Base-by-base conservation (phyloP, 306 rosid species). In the Lathyrus oleraceus region DNA sequence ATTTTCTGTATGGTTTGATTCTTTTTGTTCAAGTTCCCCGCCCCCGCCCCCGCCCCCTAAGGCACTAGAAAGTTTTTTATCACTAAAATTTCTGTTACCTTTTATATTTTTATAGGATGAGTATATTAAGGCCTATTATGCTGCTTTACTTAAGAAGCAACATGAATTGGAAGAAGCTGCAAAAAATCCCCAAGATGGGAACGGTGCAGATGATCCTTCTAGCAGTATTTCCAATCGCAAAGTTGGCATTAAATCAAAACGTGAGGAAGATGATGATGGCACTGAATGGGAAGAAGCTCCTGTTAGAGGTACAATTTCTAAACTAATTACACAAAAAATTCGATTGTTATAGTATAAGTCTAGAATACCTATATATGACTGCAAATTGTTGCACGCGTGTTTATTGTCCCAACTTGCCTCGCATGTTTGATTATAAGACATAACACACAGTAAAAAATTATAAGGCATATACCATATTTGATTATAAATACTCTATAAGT, bases 251-350 rank as follows among this genome's bases (percentile, higher is more conserved):
- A 90, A 92, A 85, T 73, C 89, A n/a, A 89, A 88, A 82, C 88
- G 88, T 11, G 87, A 79, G 60, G 84, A 74, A 59, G 88, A 87
- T 14, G 90, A 85, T 30, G 89, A 88, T 71, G 89, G 81, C 47
- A 78, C 81, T 69, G 95, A 86, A 1, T 90, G 96, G 96, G 96
- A 86, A 80, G 96, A 88, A 70, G 86, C 91, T 82, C 86, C 89
- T 23, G 54, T 69, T 78, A 83, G 81, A 65, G 96, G 98, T 92
- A 74, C 6, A 57, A 45, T 30, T 72, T 76, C 57, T 35, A 28
- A 47, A 19, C 15, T 67, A 17, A 35, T 78, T 51, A 76, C 21
- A 14, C 36, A 58, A 49, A 53, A 51, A 19, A 7, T 49, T 65
- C 36, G 52, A 28, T 70, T 48, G 59, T 69, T 57, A 52, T 16